A percentile compares a stretch with the other conserved stretches of the same genome.
Conservation (phyloP, 2,329 filamentous ascomycete genomes). For the Septoria linicola region DNA sequence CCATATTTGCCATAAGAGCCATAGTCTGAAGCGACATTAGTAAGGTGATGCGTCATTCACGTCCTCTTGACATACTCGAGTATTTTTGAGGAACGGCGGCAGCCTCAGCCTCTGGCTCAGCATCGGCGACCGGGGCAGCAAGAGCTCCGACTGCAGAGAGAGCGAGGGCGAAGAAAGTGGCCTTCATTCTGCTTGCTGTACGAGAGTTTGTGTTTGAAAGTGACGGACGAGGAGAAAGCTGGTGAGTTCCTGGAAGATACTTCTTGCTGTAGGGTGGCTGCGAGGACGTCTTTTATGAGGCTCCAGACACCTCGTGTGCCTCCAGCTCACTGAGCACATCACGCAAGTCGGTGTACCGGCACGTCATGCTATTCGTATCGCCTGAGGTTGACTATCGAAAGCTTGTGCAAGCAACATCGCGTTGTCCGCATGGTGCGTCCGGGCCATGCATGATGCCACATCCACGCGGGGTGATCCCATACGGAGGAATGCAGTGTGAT, state of each 20-base stretch:
- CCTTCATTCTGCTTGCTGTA: constrained; percentile 20
- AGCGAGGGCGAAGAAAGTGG: constrained; percentile 17
- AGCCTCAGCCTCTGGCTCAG: constrained; percentile 14
- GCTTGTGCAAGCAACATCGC: constrained; percentile 5
- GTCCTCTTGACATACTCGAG: background rate
- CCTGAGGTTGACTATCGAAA: constrained; percentile 8
- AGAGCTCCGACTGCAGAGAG: constrained; percentile 17
- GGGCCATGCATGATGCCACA: background rate
- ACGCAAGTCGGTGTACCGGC: background rate
- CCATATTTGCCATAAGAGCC: background rate
- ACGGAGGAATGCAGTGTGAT: constrained; percentile 6
- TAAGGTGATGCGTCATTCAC: background rate
- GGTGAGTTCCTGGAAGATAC: background rate
- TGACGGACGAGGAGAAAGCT: too few species aligned
- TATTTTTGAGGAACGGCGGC: constrained; percentile 8
- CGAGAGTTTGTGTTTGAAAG: background rate
- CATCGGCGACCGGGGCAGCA: constrained; percentile 17
- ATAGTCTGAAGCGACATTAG: background rate
- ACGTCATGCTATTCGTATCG: constrained; percentile 1
- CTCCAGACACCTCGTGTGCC: background rate
- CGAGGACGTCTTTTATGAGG: constrained; percentile 1
- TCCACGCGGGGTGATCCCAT: background rate
- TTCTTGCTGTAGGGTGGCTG: constrained; percentile 1
- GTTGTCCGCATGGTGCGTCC: background rate
- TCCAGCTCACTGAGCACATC: constrained; percentile 1